Conservation (phyloP, 2,329 filamentous ascomycete genomes). For the Claviceps monticola region DNA sequence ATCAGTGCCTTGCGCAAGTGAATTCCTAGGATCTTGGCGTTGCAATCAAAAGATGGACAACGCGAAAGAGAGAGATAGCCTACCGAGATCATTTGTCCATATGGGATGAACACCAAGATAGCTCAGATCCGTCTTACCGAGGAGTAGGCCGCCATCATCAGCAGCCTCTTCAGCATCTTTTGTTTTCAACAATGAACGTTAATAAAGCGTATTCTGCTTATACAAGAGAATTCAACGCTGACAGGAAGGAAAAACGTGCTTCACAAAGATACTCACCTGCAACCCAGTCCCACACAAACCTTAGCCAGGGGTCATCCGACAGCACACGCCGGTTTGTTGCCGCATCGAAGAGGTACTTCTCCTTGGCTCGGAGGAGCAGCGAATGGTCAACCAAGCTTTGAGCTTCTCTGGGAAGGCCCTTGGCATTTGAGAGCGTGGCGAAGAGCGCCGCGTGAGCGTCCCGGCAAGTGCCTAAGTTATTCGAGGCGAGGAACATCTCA, state of each 20-base stretch:
- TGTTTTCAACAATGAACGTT: background rate
- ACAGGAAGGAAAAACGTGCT: background rate
- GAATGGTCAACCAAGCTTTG: slow-evolving; percentile 40
- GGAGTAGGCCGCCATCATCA: slow-evolving; percentile 54
- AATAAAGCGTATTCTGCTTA: background rate
- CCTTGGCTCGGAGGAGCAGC: slow-evolving; percentile 46
- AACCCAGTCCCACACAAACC: slow-evolving; percentile 67
- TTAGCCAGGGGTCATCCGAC: slow-evolving; percentile 59
- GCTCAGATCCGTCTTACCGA: slow-evolving; percentile 54
- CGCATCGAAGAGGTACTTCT: slow-evolving; percentile 51
- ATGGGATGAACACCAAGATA: slow-evolving; percentile 62
- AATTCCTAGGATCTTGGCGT: background rate
- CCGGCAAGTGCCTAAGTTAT: slow-evolving; percentile 32
- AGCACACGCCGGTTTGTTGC: slow-evolving; percentile 52
- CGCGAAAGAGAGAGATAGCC: slow-evolving; percentile 9
- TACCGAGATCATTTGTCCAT: slow-evolving; percentile 57
- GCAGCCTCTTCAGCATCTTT: slow-evolving; percentile 50
- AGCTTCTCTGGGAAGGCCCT: slow-evolving; percentile 34
- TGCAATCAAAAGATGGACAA: background rate
- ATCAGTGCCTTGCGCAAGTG: background rate
- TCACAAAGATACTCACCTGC: slow-evolving; percentile 33
- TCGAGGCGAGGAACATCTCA: slow-evolving; percentile 24
- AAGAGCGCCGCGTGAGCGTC: slow-evolving; percentile 45
- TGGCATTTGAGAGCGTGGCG: slow-evolving; percentile 27
- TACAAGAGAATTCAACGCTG: background rate